These are phyloP conservation scores for Cucumis cinereus DNA, from an alignment of 306 rosid genomes.

Conservation along the genomic window DNA sequence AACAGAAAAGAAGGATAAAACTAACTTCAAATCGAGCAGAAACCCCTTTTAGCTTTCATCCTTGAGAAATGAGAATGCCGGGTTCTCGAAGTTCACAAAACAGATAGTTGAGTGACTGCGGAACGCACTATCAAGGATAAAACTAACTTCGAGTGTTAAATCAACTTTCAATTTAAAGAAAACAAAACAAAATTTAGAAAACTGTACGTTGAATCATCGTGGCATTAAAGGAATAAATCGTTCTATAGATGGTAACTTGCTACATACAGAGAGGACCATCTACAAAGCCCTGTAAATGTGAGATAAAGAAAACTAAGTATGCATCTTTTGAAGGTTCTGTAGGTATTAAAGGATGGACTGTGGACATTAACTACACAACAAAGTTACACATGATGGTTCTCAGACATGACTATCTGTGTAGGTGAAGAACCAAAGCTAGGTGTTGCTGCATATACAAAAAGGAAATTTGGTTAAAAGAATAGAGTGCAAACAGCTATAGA, in stretches of 20 bases:
- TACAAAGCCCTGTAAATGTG: neutral
- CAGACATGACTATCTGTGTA: neutral
- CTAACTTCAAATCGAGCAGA: neutral
- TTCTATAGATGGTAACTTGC: slow-evolving; percentile 1
- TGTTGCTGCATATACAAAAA: slow-evolving; percentile 3
- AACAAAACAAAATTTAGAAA: neutral
- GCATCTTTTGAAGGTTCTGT: neutral
- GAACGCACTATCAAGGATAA: neutral
- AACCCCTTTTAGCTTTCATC: neutral
- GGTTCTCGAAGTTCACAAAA: neutral
- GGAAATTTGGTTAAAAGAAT: neutral
- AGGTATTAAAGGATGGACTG: neutral
- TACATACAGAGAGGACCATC: neutral
- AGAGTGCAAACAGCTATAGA: neutral
- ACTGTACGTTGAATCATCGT: neutral
- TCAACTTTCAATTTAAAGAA: neutral
- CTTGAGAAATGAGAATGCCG: neutral
- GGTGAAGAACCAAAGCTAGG: slow-evolving; percentile 1
- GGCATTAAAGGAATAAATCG: neutral
- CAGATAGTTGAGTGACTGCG: neutral
- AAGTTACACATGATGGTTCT: neutral
- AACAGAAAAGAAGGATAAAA: neutral
- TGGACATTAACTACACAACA: neutral
- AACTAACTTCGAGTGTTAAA: neutral
- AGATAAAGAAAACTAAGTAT: neutral